Base-by-base conservation (phyloP, 1,284 basidiomycete species). In the Laetiporus sulphureus region DNA sequence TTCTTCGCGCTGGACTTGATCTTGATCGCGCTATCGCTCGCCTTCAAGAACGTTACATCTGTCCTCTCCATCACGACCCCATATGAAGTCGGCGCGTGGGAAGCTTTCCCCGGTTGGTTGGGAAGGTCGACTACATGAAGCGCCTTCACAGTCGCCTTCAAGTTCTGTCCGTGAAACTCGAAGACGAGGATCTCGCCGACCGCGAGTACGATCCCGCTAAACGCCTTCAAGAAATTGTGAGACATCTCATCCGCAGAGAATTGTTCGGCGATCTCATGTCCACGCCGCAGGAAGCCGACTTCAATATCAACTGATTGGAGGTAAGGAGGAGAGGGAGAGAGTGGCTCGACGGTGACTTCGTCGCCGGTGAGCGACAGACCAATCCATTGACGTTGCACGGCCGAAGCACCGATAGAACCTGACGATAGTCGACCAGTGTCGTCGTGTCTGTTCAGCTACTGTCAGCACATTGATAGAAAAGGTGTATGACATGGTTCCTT, bases 1-100 rank as follows among this genome's bases (percentile, higher is more conserved):
- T 90, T 89, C 62, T 91, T 97, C 10, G 87, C 81, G 50, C 89
- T 93, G 19, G 90, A 85, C 67, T 95, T 97, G 59, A 99, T 72
- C 67, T 91, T 94, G 61, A 99, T 89, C 15, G 72, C 62, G 52
- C 84, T 90, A 36, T 81, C 72, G 0, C 83, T 75, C 2, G 89
- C 85, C 62, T 96, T 95, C 63, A 91, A 69, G 65, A 97, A 83
- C 16, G 83, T 91, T 35, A 99, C 69, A 53, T 96, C 90, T 5
- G 93, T 96, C 62, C 87, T 86, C 47, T 88, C 82, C 76, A 96
- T 94, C 31, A 95, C 54, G 30, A 98, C 77, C 23, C 94, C 95
- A 47, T 76, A 75, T 42, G 69, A 60, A 46, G 46, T 42, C 49
- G 52, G 42, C 66, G 64, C 40, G 54, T 47, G 46, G 44, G 55